Conservation (phyloP, 2,329 filamentous ascomycete genomes). For the Aspergillus puulaauensis region DNA sequence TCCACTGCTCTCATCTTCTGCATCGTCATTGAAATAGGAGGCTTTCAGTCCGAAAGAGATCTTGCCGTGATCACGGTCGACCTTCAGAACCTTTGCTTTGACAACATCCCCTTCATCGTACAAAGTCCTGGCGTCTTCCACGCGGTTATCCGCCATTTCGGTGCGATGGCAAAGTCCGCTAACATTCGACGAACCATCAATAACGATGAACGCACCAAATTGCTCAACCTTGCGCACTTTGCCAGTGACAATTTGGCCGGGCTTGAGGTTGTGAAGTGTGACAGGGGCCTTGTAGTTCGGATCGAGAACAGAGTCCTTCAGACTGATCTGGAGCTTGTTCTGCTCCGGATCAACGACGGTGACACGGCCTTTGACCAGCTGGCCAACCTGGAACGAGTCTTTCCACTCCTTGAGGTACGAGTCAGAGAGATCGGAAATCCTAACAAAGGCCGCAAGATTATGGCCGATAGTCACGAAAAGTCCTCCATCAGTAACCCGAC, state of each 20-base stretch:
- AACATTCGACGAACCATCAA: constrained; percentile 83
- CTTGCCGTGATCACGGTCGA: constrained; percentile 72
- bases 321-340: constrained; percentile 76
- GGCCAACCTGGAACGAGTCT: constrained; percentile 78
- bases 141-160: constrained; percentile 81
- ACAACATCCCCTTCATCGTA: constrained; percentile 91
- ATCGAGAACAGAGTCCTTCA: constrained; percentile 83
- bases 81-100: constrained; percentile 81
- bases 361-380: constrained; percentile 86
- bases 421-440: constrained; percentile 86
- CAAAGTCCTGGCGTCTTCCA: constrained; percentile 82
- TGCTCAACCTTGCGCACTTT: constrained; percentile 92
- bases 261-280: constrained; percentile 73
- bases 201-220: constrained; percentile 89
- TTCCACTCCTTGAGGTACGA: constrained; percentile 95
- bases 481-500: constrained; percentile 84
- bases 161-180: constrained; percentile 91
- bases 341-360: constrained; percentile 66
- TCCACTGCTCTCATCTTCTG: constrained; percentile 47
- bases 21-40: constrained; percentile 73
- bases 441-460: constrained; percentile 76
- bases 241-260: constrained; percentile 80
- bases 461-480: constrained; percentile 83
- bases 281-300: constrained; percentile 72
- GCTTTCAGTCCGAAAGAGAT: constrained; percentile 92